Percentiles rank a stretch among this genome's conserved stretches.
phyloP scores from a whole-genome alignment of 2,329 filamentous ascomycete species.

The Colletotrichum filicis region DNA sequence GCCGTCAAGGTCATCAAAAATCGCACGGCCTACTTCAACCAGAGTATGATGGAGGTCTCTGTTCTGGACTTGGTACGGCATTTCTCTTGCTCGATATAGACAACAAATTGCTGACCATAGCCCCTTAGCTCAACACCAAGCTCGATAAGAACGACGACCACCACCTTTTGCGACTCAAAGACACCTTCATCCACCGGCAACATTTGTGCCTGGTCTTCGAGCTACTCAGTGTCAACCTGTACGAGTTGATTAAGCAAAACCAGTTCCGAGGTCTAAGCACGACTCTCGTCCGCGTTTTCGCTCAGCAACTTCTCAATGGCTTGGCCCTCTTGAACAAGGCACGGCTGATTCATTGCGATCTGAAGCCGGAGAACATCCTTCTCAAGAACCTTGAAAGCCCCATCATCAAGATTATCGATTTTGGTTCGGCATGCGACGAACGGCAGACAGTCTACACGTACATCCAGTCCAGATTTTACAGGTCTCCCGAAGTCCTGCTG shows the following conservation, averaged over 20 bases:
- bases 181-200: constrained; percentile 97
- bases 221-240: constrained; percentile 94
- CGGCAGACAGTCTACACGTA: constrained; percentile 99
- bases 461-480: constrained; percentile 97
- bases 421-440: constrained; percentile 97
- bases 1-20: constrained; percentile 99
- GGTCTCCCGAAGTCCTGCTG: constrained; percentile 95
- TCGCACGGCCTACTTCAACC: constrained; percentile 98
- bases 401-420: constrained; percentile 99
- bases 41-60: constrained; percentile 99
- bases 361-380: constrained; percentile 98
- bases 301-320: constrained; percentile 94
- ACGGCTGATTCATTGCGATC: constrained; percentile 94
- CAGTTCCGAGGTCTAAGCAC: constrained; percentile 98
- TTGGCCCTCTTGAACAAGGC: constrained; percentile 94
- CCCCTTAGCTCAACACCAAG: constrained; percentile 86
- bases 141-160: constrained; percentile 99
- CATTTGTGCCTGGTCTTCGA: constrained; percentile 98
- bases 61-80: constrained; percentile 86
- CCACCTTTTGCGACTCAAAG: constrained; percentile 91
- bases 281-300: constrained; percentile 95
- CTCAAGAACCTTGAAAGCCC: constrained; percentile 98
- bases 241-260: constrained; percentile 99
- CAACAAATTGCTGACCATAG: constrained; percentile 19
- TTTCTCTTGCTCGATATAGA: background rate